Evolutionary conservation across 2,329 filamentous ascomycete species (phyloP).

Genomic region (Neopestalotiopsis sp.): DNA sequence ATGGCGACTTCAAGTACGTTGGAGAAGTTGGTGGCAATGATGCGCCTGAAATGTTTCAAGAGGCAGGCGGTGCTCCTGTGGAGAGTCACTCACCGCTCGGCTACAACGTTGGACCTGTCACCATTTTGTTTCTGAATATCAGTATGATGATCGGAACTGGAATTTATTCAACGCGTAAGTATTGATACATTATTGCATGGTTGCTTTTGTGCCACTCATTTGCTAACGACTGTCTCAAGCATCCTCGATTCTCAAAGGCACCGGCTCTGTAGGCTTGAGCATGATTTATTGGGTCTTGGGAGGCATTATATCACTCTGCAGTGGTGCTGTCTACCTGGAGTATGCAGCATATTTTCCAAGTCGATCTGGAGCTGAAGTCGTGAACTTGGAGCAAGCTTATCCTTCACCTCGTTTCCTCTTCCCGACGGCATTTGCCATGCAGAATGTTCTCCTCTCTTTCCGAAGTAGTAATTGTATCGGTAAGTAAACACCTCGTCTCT

Average conservation of each 20-base stretch:
- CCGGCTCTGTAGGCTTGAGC: constrained; percentile 66
- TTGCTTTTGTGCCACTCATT: background rate
- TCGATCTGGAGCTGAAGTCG: constrained; percentile 69
- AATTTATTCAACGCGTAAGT: constrained; percentile 68
- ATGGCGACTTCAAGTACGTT: constrained; percentile 12
- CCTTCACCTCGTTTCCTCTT: constrained; percentile 69
- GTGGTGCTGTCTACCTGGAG: constrained; percentile 67
- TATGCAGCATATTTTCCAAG: constrained; percentile 70
- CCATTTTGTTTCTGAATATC: constrained; percentile 65
- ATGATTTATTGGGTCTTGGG: constrained; percentile 71
- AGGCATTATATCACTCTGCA: constrained; percentile 60
- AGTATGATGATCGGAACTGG: constrained; percentile 69
- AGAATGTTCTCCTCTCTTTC: constrained; percentile 68
- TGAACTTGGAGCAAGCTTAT: constrained; percentile 72
- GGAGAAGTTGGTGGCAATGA: constrained; percentile 50
- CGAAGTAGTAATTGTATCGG: constrained; percentile 69
- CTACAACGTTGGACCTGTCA: constrained; percentile 60
- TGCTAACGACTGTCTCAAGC: constrained; percentile 12
- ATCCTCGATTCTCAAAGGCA: constrained; percentile 58
- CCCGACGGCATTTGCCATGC: constrained; percentile 68
- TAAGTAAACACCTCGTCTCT: constrained; percentile 25
- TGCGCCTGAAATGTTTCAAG: constrained; percentile 59
- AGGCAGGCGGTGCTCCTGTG: constrained; percentile 66
- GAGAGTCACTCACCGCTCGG: constrained; percentile 64
- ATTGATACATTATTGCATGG: background rate